A percentile compares a stretch with the other conserved stretches of the same genome.
These are phyloP conservation scores for Microsporum canis DNA, from an alignment of 2,329 filamentous ascomycete species.

Conservation along the genomic window DNA sequence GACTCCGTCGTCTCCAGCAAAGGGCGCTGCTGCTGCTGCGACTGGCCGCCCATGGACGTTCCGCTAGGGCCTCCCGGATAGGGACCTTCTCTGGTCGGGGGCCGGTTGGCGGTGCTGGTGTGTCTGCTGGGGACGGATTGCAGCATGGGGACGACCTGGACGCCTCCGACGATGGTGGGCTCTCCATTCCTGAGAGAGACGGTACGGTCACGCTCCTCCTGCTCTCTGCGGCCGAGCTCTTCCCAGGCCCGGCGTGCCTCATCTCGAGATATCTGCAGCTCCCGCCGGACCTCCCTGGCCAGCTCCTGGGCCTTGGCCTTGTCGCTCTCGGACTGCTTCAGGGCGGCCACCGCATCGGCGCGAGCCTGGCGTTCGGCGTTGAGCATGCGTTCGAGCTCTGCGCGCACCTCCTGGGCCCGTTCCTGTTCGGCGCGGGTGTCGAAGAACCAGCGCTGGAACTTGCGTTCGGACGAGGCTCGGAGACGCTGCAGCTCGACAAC, in stretches of 20 bases:
- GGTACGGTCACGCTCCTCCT: conserved; percentile 81
- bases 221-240: conserved; percentile 82
- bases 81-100: conserved; percentile 37
- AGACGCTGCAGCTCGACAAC: conserved; percentile 91
- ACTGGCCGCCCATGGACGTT: conserved; percentile 22
- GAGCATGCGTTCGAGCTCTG: conserved; percentile 64
- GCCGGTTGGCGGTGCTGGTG: conserved; percentile 35
- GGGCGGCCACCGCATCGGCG: conserved; percentile 54
- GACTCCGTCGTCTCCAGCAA: conserved; percentile 31
- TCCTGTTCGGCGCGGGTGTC: conserved; percentile 85
- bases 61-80: conserved; percentile 28
- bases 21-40: conserved; percentile 13
- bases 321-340: conserved; percentile 56
- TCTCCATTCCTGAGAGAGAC: conserved; percentile 75
- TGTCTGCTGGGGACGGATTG: conserved; percentile 53
- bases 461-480: conserved; percentile 87
- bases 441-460: conserved; percentile 98
- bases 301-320: conserved; percentile 62
- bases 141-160: conserved; percentile 90
- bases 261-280: conserved; percentile 88
- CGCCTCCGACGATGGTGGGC: conserved; percentile 79
- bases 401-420: conserved; percentile 68
- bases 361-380: conserved; percentile 60
- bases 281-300: conserved; percentile 81
- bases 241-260: conserved; percentile 95